phyloP scores from a whole-genome alignment of 345 rosid species.

The Gossypium longicalyx region DNA sequence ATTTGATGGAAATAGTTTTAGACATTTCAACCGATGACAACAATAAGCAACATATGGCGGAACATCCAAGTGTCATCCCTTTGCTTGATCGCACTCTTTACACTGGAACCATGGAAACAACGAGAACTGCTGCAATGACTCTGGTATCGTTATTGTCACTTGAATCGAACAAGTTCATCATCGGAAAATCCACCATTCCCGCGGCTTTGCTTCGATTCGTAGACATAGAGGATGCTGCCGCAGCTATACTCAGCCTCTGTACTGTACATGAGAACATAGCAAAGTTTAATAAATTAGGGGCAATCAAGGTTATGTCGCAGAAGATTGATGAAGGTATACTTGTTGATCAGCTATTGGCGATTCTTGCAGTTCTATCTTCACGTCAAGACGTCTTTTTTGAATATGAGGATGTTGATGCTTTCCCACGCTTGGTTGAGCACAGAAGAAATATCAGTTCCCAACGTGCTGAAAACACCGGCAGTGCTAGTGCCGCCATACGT shows the following conservation, averaged over 20 bases:
- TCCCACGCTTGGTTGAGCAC: not conserved
- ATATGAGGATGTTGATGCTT: not conserved
- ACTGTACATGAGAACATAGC: not conserved
- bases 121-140: not conserved
- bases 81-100: not conserved
- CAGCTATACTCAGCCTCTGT: not conserved
- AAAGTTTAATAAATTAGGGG: not conserved
- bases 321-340: not conserved
- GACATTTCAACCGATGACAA: not conserved
- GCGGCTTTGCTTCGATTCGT: not conserved
- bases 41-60: not conserved
- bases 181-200: not conserved
- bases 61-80: not conserved
- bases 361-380: not conserved
- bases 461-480: not conserved
- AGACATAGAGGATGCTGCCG: not conserved
- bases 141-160: not conserved
- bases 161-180: not conserved
- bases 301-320: not conserved
- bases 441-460: not conserved
- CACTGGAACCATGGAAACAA: not conserved
- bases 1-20: not conserved
- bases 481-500: not conserved
- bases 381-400: not conserved
- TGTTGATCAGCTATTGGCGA: not conserved